These are phyloP conservation scores for Aegilops sharonensis DNA, from an alignment of 176 grass and related monocot species.

Conservation along the genomic window DNA sequence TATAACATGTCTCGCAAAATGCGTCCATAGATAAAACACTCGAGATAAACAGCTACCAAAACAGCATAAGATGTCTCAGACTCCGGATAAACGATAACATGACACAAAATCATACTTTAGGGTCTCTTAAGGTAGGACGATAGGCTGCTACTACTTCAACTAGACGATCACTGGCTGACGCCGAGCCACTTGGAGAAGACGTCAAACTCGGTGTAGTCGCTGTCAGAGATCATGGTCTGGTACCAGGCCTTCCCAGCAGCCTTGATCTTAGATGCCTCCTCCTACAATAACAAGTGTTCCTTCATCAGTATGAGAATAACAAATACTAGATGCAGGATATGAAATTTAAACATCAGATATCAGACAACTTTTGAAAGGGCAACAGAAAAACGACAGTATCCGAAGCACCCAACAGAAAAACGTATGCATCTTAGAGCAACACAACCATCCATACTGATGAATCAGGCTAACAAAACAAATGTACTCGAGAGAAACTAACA, in stretches of 20 bases:
- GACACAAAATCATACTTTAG: conserved; percentile 14
- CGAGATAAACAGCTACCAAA: conserved; percentile 10
- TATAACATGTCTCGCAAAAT: conserved; percentile 15
- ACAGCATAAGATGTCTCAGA: conserved; percentile 3
- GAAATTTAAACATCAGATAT: not conserved
- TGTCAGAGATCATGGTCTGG: conserved; percentile 82
- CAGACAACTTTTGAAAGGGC: not conserved
- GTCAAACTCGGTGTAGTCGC: conserved; percentile 69
- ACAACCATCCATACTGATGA: not conserved
- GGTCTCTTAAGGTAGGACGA: not conserved
- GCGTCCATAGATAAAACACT: not conserved
- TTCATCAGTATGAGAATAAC: not conserved
- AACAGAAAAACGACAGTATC: not conserved
- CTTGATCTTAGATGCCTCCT: conserved; percentile 53
- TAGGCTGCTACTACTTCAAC: not conserved
- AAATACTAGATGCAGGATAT: not conserved
- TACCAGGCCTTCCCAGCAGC: conserved; percentile 75
- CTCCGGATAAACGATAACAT: not conserved
- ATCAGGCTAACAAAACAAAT: not conserved
- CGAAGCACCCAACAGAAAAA: not conserved
- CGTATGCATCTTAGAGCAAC: not conserved
- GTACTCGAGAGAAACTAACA: no score
- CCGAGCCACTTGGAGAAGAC: conserved; percentile 91
- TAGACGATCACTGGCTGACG: conserved; percentile 57
- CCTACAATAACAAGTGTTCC: not conserved